phyloP scores from a whole-genome alignment of 1,284 basidiomycete genomes.

The Trametes sp. region DNA sequence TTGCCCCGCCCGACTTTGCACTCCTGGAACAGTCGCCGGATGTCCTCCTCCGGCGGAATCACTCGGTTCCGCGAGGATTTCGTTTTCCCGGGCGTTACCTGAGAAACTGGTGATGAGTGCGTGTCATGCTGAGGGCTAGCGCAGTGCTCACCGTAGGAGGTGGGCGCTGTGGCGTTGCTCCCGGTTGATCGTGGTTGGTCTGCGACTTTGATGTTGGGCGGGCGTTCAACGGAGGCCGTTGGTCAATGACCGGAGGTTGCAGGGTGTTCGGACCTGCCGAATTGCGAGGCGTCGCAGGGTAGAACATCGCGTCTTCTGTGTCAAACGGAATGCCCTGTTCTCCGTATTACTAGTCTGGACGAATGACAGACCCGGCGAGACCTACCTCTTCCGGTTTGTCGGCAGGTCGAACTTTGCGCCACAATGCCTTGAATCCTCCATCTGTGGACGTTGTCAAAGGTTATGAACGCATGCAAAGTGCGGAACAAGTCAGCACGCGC shows the following conservation, averaged over 20 bases:
- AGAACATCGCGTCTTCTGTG: constrained; percentile 78
- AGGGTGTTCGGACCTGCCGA: constrained; percentile 25
- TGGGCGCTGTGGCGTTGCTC: constrained; percentile 24
- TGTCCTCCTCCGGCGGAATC: constrained; percentile 79
- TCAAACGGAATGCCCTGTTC: constrained; percentile 74
- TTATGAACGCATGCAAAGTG: background rate
- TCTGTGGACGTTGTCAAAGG: constrained; percentile 35
- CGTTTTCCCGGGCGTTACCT: constrained; percentile 32
- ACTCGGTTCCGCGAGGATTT: constrained; percentile 59
- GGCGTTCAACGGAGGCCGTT: constrained; percentile 12
- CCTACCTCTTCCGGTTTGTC: constrained; percentile 77
- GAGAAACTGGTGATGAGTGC: background rate
- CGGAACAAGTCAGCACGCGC: constrained; percentile 42
- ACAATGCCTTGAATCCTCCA: constrained; percentile 67
- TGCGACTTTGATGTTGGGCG: constrained; percentile 8
- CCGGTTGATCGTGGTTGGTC: constrained; percentile 1
- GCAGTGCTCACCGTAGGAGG: constrained; percentile 26
- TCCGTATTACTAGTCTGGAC: background rate
- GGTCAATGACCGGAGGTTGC: constrained; percentile 18
- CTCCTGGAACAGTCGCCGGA: constrained; percentile 78
- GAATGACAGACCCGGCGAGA: background rate
- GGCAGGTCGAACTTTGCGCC: constrained; percentile 70
- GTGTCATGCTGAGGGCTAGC: background rate
- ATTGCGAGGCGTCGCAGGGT: constrained; percentile 55
- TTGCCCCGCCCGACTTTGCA: constrained; percentile 80